Evolutionary conservation across 768 basidiomycete species (phyloP), one percentile per base, ranked within the genome.

Genomic region (Russula emetica): DNA sequence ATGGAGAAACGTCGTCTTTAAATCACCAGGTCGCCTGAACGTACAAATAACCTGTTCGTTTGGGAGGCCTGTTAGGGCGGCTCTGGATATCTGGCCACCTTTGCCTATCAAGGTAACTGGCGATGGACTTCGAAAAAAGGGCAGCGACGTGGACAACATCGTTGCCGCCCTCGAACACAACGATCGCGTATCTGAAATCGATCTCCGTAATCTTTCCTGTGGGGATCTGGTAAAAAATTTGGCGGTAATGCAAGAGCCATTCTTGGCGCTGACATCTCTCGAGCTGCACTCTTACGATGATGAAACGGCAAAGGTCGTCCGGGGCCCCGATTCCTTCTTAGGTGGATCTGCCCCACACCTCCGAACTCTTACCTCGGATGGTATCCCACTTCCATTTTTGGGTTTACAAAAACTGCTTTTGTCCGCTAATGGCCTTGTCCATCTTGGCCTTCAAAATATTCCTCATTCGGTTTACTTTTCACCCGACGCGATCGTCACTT

Each of bases 1-100:
- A n/a, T 20, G 18, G 44, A 20, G 44, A 22, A 20, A 3, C 20
- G 10, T 45, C 44, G 1, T 45, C 20, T 22, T 45, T 8, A 11
- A 8, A n/a, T 20, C 18, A 10, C n/a, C 44, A n/a, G 2, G 0
- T 22, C 18, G 1, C 18, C 20, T 45, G 44, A 8, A n/a, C 10
- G 7, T 45, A 9, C 8, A n/a, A n/a, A 5, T 45, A 9, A 4
- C 1, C 44, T 45, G 18, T 3, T 9, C 6, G 10, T 4, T 2
- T 0, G 5, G 0, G 1, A n/a, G 1, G n/a, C 44, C n/a, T 45
- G 1, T 45, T 1, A 45, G n/a, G n/a, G 1, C 3, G 42, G 7
- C 8, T 5, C 20, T n/a, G 42, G 42, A 44, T 20, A 44, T 44
- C 42, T 44, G 42, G 42, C 42, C 42, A 44, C 6, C 42, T 20